phyloP scores from a whole-genome alignment of 2,329 filamentous ascomycete species.

The Stemphylium lycopersici region DNA sequence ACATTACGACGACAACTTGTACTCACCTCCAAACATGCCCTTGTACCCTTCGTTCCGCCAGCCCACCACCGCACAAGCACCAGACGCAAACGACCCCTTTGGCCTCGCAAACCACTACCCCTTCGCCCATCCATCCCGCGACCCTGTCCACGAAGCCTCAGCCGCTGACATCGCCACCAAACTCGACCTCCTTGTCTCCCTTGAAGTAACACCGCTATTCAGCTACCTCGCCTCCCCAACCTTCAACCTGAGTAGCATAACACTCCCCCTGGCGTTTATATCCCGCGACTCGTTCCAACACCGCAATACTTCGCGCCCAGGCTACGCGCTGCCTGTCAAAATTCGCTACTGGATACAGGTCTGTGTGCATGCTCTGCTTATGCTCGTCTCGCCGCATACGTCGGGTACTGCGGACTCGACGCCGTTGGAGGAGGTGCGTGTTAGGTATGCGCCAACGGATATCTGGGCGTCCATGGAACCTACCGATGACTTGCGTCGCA shows the following conservation, averaged over 20 bases:
- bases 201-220: conserved; percentile 46
- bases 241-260: conserved; percentile 38
- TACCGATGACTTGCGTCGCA: conserved; percentile 34
- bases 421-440: conserved; percentile 26
- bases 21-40: conserved; percentile 30
- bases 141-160: conserved; percentile 18
- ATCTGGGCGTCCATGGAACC: conserved; percentile 47
- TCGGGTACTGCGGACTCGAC: background rate
- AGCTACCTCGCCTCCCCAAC: conserved; percentile 34
- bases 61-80: conserved; percentile 3
- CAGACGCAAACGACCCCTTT: conserved; percentile 33
- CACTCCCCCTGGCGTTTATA: conserved; percentile 44
- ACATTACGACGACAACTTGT: conserved; percentile 46
- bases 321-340: conserved; percentile 35
- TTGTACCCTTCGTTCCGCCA: conserved; percentile 38
- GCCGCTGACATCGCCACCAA: conserved; percentile 35
- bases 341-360: conserved; percentile 45
- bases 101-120: conserved; percentile 41
- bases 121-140: conserved; percentile 32
- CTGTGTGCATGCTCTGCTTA: conserved; percentile 36
- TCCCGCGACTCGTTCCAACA: conserved; percentile 29
- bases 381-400: conserved; percentile 19
- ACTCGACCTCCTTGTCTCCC: conserved; percentile 38
- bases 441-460: conserved; percentile 43
- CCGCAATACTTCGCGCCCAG: conserved; percentile 30